Evolutionary conservation across 163 green algal species (phyloP), one percentile per base, ranked within the genome.

Genomic region (Chlamydomonas reinhardtii): DNA sequence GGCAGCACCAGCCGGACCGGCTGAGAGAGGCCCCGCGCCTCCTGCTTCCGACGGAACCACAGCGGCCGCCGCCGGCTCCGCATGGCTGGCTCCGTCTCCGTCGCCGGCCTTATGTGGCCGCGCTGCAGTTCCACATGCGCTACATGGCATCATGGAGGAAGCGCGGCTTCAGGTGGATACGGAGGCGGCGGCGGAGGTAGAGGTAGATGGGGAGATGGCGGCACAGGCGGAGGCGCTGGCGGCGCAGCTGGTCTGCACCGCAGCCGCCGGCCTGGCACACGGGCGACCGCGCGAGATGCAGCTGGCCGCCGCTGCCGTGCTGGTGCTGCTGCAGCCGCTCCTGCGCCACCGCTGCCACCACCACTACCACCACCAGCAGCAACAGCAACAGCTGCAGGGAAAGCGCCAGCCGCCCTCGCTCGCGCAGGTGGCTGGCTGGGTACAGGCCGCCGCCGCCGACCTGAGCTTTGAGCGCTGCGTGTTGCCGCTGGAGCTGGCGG

Each of bases 271-370:
- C 0, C 34, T 85, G 25, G 35, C 31, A 22, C 79, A 85, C 68
- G 79, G 79, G 11, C 68, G 79, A 16, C 24, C 11, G 6, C 79
- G 62, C 2, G 79, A 85, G 52, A 85, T 85, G 79, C 68, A 32
- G 52, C 68, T 85, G 31, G 79, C 79, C 9, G 79, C 79, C 8
- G 79, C 79, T 22, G 79, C 79, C 6, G 32, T 62, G 68, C 79
- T 85, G 22, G 22, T 78, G 52, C 79, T 85, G 31, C 32, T 85
- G 34, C 48, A 29, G 39, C 79, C 79, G 0, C 31, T 68, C 4
- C 37, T 77, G 56, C 64, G 76, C 31, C 76, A 12, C 6, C 62
- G 17, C 56, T 15, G 2, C 9, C n/a, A 4, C 9, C 65, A 72
- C 2, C 35, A 56, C 0, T 24, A 29, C 24, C 54, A 34, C 20